phyloP scores from a whole-genome alignment of 192 early-diverging fungal species.

The Umbelopsis ramanniana region DNA sequence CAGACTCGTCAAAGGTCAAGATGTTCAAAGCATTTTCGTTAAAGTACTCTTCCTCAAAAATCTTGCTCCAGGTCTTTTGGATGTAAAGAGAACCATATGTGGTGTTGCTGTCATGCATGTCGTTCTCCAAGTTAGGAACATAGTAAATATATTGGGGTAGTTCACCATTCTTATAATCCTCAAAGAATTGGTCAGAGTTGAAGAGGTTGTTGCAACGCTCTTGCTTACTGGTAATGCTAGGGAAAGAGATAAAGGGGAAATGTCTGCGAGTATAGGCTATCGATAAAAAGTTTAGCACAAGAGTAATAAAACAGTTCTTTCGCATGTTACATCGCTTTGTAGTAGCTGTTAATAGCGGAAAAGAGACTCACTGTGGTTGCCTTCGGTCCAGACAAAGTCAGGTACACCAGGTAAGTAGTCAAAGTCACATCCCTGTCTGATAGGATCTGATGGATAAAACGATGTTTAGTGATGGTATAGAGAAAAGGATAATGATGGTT shows the following conservation, averaged over 20 bases:
- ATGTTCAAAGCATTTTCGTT: constrained; percentile 9
- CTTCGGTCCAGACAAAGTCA: too few species aligned
- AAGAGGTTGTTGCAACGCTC: constrained; percentile 5
- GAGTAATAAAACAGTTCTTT: too few species aligned
- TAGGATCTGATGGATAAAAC: too few species aligned
- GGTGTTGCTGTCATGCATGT: constrained; percentile 18
- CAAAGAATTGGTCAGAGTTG: background rate
- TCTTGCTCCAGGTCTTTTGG: background rate
- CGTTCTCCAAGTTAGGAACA: constrained; percentile 15
- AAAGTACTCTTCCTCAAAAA: constrained; percentile 10
- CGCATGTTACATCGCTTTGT: too few species aligned
- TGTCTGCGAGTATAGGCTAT: constrained; percentile 23
- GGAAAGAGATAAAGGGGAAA: constrained; percentile 14
- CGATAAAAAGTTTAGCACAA: too few species aligned
- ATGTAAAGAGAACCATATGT: background rate
- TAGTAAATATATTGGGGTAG: constrained; percentile 22
- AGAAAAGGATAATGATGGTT: too few species aligned
- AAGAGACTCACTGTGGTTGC: too few species aligned
- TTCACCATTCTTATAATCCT: constrained; percentile 3
- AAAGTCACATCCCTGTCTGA: too few species aligned
- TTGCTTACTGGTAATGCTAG: constrained; percentile 10
- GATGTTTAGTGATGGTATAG: too few species aligned
- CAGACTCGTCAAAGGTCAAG: constrained; percentile 14
- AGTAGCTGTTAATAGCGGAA: too few species aligned
- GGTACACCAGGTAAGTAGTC: too few species aligned